phyloP scores from a whole-genome alignment of 495 filamentous ascomycete species.

The Aspergillus nidulans region DNA sequence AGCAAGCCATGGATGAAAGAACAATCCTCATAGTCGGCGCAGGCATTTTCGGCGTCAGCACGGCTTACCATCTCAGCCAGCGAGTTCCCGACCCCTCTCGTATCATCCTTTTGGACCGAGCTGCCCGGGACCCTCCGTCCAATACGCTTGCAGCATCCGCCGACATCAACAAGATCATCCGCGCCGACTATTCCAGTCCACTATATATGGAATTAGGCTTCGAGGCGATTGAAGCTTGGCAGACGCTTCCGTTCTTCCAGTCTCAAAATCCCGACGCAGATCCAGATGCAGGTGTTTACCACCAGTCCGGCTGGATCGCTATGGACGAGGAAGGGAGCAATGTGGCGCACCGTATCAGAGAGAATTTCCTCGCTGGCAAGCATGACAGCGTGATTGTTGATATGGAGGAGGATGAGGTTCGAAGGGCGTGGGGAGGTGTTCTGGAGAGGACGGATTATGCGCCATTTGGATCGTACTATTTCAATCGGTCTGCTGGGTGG shows the following conservation, averaged over 20 bases:
- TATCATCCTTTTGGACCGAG: conserved; percentile 35
- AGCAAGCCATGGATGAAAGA: no score
- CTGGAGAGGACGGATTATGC: conserved; percentile 23
- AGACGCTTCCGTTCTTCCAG: conserved; percentile 20
- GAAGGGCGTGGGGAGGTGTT: conserved; percentile 25
- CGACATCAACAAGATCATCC: conserved; percentile 35
- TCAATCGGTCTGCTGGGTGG: conserved; percentile 38
- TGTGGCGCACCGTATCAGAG: conserved; percentile 22
- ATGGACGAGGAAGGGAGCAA: conserved; percentile 22
- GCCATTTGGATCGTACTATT: conserved; percentile 29
- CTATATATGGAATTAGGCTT: conserved; percentile 30
- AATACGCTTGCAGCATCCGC: conserved; percentile 22
- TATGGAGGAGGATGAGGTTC: conserved; percentile 28
- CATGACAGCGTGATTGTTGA: conserved; percentile 16
- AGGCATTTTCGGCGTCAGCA: conserved; percentile 42
- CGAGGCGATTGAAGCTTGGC: conserved; percentile 30
- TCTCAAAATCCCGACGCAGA: neutral
- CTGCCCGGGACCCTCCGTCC: conserved; percentile 19
- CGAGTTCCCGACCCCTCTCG: conserved; percentile 17
- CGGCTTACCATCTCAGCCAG: conserved; percentile 38
- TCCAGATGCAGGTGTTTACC: conserved; percentile 13
- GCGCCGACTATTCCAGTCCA: conserved; percentile 30
- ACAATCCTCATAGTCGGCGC: conserved; percentile 35
- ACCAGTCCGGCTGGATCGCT: conserved; percentile 34
- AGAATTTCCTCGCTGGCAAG: conserved; percentile 28